These are phyloP conservation scores for Baeospora myosura DNA, from an alignment of 1,284 basidiomycete species.

Conservation along the genomic window DNA sequence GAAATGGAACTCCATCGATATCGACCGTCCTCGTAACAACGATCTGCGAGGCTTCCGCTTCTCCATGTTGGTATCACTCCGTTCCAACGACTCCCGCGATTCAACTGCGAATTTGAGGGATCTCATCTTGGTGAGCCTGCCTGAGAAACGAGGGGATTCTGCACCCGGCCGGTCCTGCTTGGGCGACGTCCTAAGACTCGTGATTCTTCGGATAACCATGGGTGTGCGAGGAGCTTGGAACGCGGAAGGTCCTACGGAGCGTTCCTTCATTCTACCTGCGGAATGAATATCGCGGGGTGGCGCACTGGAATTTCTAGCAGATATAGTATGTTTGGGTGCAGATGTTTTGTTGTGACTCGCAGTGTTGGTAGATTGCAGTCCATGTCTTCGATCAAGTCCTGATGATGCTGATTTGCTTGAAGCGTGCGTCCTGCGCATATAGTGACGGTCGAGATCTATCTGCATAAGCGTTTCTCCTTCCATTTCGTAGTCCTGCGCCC, in stretches of 20 bases:
- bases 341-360: too few relatives aligned
- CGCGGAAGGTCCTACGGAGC: too few relatives aligned
- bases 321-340: too few relatives aligned
- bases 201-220: background rate
- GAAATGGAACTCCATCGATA: slow-evolving; percentile 12
- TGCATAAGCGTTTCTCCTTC: slow-evolving; percentile 5
- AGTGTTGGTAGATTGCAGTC: too few relatives aligned
- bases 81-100: slow-evolving; percentile 12
- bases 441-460: background rate
- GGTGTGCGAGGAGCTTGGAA: too few relatives aligned
- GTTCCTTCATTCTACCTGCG: too few relatives aligned
- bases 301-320: too few relatives aligned
- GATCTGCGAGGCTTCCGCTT: slow-evolving; percentile 13
- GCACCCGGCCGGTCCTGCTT: background rate
- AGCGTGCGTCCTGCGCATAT: background rate
- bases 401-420: too few relatives aligned
- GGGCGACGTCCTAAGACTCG: background rate
- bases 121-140: slow-evolving; percentile 10
- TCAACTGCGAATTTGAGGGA: slow-evolving; percentile 10
- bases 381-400: too few relatives aligned
- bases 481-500: slow-evolving; percentile 4
- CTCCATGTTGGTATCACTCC: slow-evolving; percentile 15
- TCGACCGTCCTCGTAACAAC: slow-evolving; percentile 10
- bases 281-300: background rate
- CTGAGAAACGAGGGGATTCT: too few relatives aligned